Conservation (phyloP, 768 basidiomycete species). For the Tricholoma saponaceum region DNA sequence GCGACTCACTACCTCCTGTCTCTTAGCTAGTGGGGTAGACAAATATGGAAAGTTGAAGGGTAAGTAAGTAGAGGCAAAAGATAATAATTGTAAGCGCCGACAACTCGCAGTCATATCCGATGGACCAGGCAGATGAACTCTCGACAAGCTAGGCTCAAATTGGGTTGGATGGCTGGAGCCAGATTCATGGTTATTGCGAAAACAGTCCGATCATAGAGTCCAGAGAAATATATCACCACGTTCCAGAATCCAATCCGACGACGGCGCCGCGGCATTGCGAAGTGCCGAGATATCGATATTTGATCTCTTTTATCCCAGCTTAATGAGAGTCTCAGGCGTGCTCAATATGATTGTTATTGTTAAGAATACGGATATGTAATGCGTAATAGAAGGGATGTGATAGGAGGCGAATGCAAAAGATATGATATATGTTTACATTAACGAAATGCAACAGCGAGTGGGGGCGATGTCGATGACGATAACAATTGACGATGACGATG, state of each 20-base stretch:
- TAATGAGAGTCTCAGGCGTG: not conserved
- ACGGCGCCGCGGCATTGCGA: no score
- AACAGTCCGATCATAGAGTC: no score
- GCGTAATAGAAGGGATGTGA: not conserved
- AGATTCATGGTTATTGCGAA: not conserved
- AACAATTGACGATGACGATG: slow-evolving; percentile 2
- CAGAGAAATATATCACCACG: no score
- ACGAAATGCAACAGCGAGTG: not conserved
- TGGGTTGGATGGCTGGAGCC: not conserved
- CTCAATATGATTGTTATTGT: slow-evolving; percentile 5
- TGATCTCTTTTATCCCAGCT: not conserved
- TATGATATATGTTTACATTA: slow-evolving; percentile 6
- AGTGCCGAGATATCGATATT: no score
- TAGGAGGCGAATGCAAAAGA: slow-evolving; percentile 4
- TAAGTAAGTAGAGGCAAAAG: no score
- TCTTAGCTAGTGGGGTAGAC: no score
- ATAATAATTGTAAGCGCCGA: no score
- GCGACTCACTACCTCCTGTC: not conserved
- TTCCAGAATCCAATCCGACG: no score
- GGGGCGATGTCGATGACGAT: slow-evolving; percentile 2
- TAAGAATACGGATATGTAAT: slow-evolving; percentile 11
- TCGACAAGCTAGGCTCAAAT: not conserved
- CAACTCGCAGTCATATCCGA: not conserved
- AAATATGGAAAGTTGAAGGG: slow-evolving; percentile 16
- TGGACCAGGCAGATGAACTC: not conserved